Base-by-base conservation (phyloP, 345 rosid genomes). In the Raphanus sativus region DNA sequence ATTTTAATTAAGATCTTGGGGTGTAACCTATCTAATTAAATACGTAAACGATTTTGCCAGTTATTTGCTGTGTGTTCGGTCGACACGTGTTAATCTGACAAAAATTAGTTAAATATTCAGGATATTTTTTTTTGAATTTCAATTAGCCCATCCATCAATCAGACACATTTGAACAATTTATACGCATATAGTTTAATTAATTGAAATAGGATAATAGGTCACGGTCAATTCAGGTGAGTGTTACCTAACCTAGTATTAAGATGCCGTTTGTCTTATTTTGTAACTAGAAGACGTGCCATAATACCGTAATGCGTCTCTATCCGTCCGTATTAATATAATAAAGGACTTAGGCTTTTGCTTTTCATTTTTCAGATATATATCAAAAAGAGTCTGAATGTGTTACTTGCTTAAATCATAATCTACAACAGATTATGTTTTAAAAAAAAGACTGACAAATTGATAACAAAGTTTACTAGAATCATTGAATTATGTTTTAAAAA, bases 241-340 rank as follows among this genome's bases (percentile, higher is more conserved):
- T 30, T 66, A 77, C 62, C 67, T 71, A 71, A 71, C 77, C 68
- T 72, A 78, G 64, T 66, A 65, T 72, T 72, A 71, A 65, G 25
- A 72, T 65, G 73, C 72, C 17, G 7, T 40, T 40, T 55, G 70
- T 77, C 75, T 62, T 61, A 65, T 60, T 25, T 24, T 36, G 65
- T 56, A 15, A 58, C 62, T 10, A 67, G 59, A 26, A 62, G 82
- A 74, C 67, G 32, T 68, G 75, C 61, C 11, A 69, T 63, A 24
- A 36, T 74, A 52, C 73, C 67, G 72, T 71, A 77, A 77, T 7
- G 21, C 58, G 68, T 67, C 81, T 67, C 67, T 54, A 74, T 74
- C 79, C 62, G 6, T 52, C 71, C 71, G 66, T 74, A 74, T 69
- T 61, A 33, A 73, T 21, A 26, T 55, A 65, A 28, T 50, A 38